phyloP scores from a whole-genome alignment of 805 yeast genomes.

The Lipomyces sp. region DNA sequence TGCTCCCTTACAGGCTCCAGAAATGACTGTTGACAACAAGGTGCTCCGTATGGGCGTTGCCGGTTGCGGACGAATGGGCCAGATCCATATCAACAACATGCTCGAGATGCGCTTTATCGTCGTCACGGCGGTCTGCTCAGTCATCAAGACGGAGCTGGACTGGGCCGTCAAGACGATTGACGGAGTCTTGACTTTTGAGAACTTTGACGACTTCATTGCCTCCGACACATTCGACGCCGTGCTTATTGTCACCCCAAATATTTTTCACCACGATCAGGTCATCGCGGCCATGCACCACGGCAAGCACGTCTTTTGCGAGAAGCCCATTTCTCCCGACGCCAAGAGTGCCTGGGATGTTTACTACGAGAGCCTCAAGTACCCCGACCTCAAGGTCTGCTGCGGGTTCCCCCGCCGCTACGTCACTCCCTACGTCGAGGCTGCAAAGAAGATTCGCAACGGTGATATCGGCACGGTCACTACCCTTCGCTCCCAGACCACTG shows the following conservation, averaged over 20 bases:
- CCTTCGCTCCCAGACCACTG: conserved; percentile 38
- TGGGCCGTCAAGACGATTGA: conserved; percentile 23
- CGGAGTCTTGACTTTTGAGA: conserved; percentile 19
- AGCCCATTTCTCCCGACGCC: conserved; percentile 33
- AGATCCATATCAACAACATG: conserved; percentile 29
- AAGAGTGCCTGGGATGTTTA: conserved; percentile 34
- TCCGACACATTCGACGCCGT: conserved; percentile 34
- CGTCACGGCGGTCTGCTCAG: conserved; percentile 31
- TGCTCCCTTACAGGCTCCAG: too few relatives aligned
- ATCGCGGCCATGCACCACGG: conserved; percentile 31
- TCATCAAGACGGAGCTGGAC: conserved; percentile 23
- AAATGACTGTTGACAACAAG: neutral
- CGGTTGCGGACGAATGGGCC: conserved; percentile 37
- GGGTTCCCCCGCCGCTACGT: conserved; percentile 39
- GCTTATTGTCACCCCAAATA: conserved; percentile 32
- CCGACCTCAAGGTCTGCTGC: conserved; percentile 36
- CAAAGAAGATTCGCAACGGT: conserved; percentile 29
- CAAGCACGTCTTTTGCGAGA: conserved; percentile 37
- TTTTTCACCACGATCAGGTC: conserved; percentile 33
- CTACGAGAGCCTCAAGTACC: conserved; percentile 26
- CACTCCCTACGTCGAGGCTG: conserved; percentile 34
- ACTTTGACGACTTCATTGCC: conserved; percentile 30
- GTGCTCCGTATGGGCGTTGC: conserved; percentile 27
- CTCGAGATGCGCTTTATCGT: conserved; percentile 15
- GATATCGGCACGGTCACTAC: conserved; percentile 35